Base-by-base conservation (phyloP, 495 filamentous ascomycete genomes). In the Bryoglossum gracile region DNA sequence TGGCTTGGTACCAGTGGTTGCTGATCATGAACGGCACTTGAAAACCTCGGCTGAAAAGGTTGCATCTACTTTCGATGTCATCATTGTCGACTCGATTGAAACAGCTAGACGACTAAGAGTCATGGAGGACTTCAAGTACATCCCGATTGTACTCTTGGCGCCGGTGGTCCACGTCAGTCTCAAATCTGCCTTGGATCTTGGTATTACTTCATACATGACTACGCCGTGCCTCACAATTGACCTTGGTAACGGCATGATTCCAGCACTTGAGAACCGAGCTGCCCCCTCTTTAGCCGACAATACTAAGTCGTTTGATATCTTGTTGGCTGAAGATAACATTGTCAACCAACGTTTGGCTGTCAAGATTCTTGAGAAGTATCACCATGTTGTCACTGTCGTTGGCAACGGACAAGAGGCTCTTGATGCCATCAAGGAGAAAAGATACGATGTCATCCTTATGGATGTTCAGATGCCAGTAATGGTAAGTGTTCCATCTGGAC, bases 391-490 rank as follows among this genome's bases (percentile, higher is more conserved):
- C 23, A 94, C 90, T 11, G 92, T 99, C 22, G 92, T 95, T 44
- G 87, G 89, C 44, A 99, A 99, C 59, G 92, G 92, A 35, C 71
- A 86, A 40, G 92, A 97, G 61, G 92, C 92, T 0, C 78, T 97
- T 11, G 87, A 97, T 53, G 82, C 83, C 21, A 79, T 97, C 53
- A 89, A 89, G 70, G 78, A 82, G 58, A 88, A 86, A 67, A 84
- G 87, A 53, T 98, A 91, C 60, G 92, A 98, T 67, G 87, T 94
- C 57, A 92, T 98, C 53, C 69, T 99, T 38, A 99, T 99, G 92
- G 92, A 99, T 58, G 94, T 99, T 5, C 94, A 97, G 64, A 99
- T 99, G 94, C 94, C 94, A 17, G 83, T 97, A 51, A 97, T 99
- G 90, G 82, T 85, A 69, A 62, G 76, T 61, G 23, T 14, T 17